A percentile compares a stretch with the other conserved stretches of the same genome.
phyloP scores from a whole-genome alignment of 306 rosid genomes.

The Abrus precatorius region DNA sequence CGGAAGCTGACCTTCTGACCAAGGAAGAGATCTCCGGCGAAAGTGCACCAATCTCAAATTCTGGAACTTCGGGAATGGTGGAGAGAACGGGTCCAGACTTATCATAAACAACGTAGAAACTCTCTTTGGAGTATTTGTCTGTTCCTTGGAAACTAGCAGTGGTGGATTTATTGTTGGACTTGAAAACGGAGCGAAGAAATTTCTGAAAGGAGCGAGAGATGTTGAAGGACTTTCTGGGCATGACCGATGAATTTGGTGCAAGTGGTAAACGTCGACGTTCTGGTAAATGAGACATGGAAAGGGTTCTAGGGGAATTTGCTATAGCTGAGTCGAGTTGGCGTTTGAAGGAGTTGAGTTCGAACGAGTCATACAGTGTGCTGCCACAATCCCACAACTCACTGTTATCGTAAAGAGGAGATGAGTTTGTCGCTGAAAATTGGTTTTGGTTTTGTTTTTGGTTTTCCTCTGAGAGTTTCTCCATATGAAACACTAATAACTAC shows the following conservation, averaged over 20 bases:
- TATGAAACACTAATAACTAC: not conserved
- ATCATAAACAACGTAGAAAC: slow-evolving; percentile 70
- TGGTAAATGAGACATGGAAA: slow-evolving; percentile 77
- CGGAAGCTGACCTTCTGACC: slow-evolving; percentile 65
- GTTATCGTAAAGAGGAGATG: not conserved
- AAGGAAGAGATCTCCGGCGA: slow-evolving; percentile 75
- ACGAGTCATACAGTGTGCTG: slow-evolving; percentile 89
- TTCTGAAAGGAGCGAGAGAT: slow-evolving; percentile 74
- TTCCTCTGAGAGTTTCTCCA: slow-evolving; percentile 41
- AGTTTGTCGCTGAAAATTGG: slow-evolving; percentile 31
- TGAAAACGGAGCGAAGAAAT: slow-evolving; percentile 77
- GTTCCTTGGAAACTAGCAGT: slow-evolving; percentile 34
- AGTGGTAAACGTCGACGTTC: slow-evolving; percentile 47
- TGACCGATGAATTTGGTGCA: not conserved
- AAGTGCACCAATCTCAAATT: slow-evolving; percentile 54
- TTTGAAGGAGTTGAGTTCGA: slow-evolving; percentile 83
- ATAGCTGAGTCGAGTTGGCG: slow-evolving; percentile 83
- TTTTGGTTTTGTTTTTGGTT: not conserved
- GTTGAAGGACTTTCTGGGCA: slow-evolving; percentile 58
- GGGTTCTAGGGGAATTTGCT: slow-evolving; percentile 54
- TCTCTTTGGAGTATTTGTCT: slow-evolving; percentile 54
- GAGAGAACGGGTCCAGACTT: slow-evolving; percentile 69
- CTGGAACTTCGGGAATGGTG: slow-evolving; percentile 78
- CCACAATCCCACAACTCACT: slow-evolving; percentile 83
- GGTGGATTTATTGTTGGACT: slow-evolving; percentile 40